A percentile compares a stretch with the other conserved stretches of the same genome.
Conservation (phyloP, 1,139 yeast genomes). For the Candida tetrigidarum region DNA sequence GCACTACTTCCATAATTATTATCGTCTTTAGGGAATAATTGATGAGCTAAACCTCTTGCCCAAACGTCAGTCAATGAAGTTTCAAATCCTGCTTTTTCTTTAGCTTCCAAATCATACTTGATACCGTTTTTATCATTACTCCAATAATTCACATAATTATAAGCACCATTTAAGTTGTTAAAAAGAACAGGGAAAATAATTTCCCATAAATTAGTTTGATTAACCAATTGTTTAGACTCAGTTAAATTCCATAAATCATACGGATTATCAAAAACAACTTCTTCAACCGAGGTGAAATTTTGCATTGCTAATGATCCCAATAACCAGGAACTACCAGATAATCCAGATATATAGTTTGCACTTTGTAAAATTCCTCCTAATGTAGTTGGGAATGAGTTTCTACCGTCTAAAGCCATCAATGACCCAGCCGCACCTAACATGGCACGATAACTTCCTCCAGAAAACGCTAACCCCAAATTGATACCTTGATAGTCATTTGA, state of each 20-base stretch:
- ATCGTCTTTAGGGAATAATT: constrained; percentile 33
- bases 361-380: constrained; percentile 45
- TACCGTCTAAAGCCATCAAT: constrained; percentile 75
- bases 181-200: constrained; percentile 28
- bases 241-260: constrained; percentile 44
- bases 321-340: constrained; percentile 47
- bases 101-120: constrained; percentile 30
- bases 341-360: constrained; percentile 40
- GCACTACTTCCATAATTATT: constrained; percentile 28
- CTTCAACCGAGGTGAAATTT: constrained; percentile 38
- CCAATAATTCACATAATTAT: constrained; percentile 38
- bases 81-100: constrained; percentile 37
- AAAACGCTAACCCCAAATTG: constrained; percentile 73
- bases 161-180: constrained; percentile 27
- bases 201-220: constrained; percentile 25
- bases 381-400: constrained; percentile 57
- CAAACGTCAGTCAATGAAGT: constrained; percentile 39
- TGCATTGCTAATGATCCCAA: constrained; percentile 39
- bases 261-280: constrained; percentile 33
- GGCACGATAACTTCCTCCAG: constrained; percentile 95
- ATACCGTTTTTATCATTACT: constrained; percentile 27
- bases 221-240: constrained; percentile 30
- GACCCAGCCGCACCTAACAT: constrained; percentile 92
- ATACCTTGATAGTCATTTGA: constrained; percentile 29
- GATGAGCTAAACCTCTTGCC: constrained; percentile 46